These are phyloP conservation scores for Pholiota conissans DNA, from an alignment of 768 basidiomycete genomes.

Conservation along the genomic window DNA sequence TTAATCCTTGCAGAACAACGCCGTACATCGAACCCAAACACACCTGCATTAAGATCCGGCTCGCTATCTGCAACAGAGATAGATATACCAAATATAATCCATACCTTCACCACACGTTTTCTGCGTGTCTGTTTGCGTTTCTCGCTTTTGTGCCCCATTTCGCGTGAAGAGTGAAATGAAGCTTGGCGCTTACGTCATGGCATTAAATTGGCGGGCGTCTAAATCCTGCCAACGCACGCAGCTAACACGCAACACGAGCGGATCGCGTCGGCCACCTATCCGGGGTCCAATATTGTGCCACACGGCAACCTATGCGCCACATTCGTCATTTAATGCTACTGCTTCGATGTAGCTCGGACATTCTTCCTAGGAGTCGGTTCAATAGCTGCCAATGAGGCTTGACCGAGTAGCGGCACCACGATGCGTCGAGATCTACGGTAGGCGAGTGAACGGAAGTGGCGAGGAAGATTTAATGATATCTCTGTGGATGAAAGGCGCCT, in stretches of 20 bases:
- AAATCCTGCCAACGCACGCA: too few relatives aligned
- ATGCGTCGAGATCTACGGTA: too few relatives aligned
- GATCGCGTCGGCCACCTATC: constrained; percentile 1
- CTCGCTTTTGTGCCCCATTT: neutral
- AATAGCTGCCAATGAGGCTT: neutral
- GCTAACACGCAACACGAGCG: neutral
- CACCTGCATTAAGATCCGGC: neutral
- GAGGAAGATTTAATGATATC: too few relatives aligned
- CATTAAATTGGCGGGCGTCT: neutral
- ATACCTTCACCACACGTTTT: neutral
- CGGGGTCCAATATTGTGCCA: neutral
- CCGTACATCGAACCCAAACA: neutral
- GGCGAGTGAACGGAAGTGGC: too few relatives aligned
- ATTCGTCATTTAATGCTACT: neutral
- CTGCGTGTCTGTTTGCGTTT: neutral
- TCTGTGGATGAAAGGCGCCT: neutral
- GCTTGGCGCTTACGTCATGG: neutral
- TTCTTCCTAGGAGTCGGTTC: too few relatives aligned
- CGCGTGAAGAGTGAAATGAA: neutral
- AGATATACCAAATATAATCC: neutral
- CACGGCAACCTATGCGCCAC: neutral
- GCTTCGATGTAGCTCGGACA: too few relatives aligned
- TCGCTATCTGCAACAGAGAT: neutral
- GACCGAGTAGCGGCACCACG: too few relatives aligned
- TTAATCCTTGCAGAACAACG: too few relatives aligned